Evolutionary conservation across 441 rosid genomes (phyloP).

Genomic region (Syzygium malaccense): DNA sequence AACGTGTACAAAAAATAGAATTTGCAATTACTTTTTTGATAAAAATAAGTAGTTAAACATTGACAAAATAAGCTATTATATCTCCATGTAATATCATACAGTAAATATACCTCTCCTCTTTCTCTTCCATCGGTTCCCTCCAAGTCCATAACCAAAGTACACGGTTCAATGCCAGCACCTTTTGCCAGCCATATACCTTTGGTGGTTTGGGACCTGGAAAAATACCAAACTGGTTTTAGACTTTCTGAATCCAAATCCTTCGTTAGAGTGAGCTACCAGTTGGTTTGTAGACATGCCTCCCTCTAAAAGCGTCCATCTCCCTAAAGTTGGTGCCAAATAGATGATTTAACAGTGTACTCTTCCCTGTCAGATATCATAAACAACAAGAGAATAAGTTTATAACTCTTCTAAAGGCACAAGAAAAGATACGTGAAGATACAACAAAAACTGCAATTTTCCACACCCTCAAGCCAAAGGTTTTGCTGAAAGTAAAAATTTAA

Average conservation of each 20-base stretch:
- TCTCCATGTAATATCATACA: background rate
- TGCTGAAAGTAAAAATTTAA: background rate
- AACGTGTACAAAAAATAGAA: background rate
- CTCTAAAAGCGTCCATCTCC: conserved; percentile 99
- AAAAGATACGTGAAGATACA: background rate
- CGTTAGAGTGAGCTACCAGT: background rate
- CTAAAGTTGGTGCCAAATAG: conserved; percentile 88
- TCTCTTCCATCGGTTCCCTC: conserved; percentile 99
- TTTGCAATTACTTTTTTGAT: background rate
- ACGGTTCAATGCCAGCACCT: conserved; percentile 91
- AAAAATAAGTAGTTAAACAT: background rate
- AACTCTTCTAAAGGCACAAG: background rate
- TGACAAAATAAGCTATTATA: background rate
- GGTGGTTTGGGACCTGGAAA: conserved; percentile 89
- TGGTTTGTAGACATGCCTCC: conserved; percentile 51
- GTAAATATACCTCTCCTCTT: conserved; percentile 81
- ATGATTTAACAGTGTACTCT: conserved; percentile 90
- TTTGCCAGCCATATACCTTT: conserved; percentile 98
- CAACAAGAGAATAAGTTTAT: background rate
- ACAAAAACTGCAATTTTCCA: background rate
- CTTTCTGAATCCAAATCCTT: background rate
- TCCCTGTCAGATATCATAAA: conserved; percentile 57
- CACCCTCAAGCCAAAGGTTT: background rate
- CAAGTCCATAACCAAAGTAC: conserved; percentile 95
- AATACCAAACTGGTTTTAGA: conserved; percentile 1